phyloP scores from a whole-genome alignment of 163 green algal species.

The Coccomyxa subellipsoidea region DNA sequence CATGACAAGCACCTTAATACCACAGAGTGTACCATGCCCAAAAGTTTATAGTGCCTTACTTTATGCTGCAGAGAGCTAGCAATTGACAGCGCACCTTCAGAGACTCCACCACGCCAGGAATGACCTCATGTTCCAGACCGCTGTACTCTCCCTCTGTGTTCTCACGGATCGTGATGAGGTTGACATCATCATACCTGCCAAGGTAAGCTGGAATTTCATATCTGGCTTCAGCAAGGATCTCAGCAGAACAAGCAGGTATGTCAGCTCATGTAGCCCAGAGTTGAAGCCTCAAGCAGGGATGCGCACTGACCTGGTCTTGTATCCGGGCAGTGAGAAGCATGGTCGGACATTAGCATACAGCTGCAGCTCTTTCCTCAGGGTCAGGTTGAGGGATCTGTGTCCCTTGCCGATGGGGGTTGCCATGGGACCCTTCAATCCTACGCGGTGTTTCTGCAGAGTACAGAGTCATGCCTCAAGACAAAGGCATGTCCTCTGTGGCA shows the following conservation, averaged over 20 bases:
- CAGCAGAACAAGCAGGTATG: background rate
- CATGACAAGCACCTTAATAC: too few relatives aligned
- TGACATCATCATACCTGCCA: slow-evolving; percentile 72
- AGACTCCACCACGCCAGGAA: slow-evolving; percentile 89
- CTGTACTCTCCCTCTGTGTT: slow-evolving; percentile 98
- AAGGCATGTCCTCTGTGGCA: too few relatives aligned
- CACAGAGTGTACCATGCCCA: too few relatives aligned
- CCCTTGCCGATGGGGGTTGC: slow-evolving; percentile 96
- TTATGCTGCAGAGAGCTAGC: background rate
- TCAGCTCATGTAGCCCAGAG: too few relatives aligned
- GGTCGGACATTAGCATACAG: slow-evolving; percentile 96
- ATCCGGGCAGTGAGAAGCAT: slow-evolving; percentile 90
- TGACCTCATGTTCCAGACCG: slow-evolving; percentile 92
- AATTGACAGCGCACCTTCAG: slow-evolving; percentile 67
- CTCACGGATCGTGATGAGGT: slow-evolving; percentile 88
- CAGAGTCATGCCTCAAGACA: background rate
- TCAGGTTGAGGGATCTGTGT: slow-evolving; percentile 87
- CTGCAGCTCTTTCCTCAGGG: slow-evolving; percentile 93
- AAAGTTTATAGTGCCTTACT: too few relatives aligned
- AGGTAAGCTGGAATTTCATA: too few relatives aligned
- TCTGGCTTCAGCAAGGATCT: too few relatives aligned
- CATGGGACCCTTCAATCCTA: slow-evolving; percentile 93
- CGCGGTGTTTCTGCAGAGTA: slow-evolving; percentile 69
- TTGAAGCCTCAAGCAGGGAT: too few relatives aligned
- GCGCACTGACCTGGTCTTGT: slow-evolving; percentile 72